Evolutionary conservation across 2,329 filamentous ascomycete species (phyloP).

Genomic region (Trichoderma guizhouense): DNA sequence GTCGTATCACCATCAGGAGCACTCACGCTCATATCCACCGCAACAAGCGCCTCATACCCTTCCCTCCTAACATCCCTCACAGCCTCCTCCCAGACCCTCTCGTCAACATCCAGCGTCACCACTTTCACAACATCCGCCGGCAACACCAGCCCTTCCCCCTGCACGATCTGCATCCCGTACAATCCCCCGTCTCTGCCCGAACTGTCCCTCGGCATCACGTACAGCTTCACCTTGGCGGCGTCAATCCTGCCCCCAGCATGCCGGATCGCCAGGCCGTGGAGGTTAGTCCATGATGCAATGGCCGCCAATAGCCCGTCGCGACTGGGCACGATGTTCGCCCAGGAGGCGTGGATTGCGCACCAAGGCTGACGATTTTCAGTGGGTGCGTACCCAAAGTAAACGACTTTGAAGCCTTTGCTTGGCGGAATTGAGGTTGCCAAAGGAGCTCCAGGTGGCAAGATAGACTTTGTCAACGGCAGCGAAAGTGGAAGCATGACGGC

Average conservation of each 20-base stretch:
- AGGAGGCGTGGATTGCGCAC: neutral
- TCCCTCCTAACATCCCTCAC: slow-evolving; percentile 20
- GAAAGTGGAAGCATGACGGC: neutral
- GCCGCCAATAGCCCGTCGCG: neutral
- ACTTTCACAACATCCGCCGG: slow-evolving; percentile 29
- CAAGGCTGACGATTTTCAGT: neutral
- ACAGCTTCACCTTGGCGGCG: neutral
- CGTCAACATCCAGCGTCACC: slow-evolving; percentile 27
- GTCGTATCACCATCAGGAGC: neutral
- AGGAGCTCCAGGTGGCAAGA: neutral
- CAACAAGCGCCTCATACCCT: slow-evolving; percentile 24
- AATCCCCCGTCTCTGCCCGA: neutral
- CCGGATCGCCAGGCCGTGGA: neutral
- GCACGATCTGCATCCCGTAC: neutral
- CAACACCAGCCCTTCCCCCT: slow-evolving; percentile 10
- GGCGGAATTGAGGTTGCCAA: neutral
- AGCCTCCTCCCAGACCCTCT: slow-evolving; percentile 26
- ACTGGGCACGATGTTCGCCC: neutral
- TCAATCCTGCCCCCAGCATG: neutral
- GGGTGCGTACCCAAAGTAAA: neutral
- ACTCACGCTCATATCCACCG: slow-evolving; percentile 24
- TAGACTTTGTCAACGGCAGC: neutral
- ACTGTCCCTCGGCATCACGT: neutral
- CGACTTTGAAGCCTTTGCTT: neutral
- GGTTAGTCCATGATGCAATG: neutral